Conservation (phyloP, 495 filamentous ascomycete genomes). For the Hypoxylon lenormandii region DNA sequence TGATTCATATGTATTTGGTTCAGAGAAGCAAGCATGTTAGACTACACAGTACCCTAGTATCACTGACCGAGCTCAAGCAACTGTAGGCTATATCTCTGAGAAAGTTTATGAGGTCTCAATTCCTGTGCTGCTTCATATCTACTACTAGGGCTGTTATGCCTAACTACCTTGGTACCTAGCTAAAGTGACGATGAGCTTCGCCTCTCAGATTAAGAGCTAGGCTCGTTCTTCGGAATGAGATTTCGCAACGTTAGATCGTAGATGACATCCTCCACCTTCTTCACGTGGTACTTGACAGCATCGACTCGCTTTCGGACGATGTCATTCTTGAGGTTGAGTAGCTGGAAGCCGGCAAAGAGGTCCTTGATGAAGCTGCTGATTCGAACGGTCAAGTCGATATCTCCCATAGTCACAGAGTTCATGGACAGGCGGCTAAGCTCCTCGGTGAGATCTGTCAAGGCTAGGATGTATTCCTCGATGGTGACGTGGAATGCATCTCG, state of each 20-base stretch:
- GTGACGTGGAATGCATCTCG: conserved; percentile 91
- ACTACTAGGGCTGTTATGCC: not conserved
- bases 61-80: too few species aligned
- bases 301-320: conserved; percentile 86
- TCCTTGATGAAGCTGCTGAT: conserved; percentile 96
- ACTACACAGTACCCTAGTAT: too few species aligned
- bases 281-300: conserved; percentile 95
- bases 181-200: not conserved
- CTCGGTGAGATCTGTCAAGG: conserved; percentile 85
- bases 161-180: not conserved
- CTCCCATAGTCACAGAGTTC: conserved; percentile 93
- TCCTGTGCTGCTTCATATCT: not conserved
- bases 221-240: conserved; percentile 68
- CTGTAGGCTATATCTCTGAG: not conserved
- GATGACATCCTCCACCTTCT: conserved; percentile 97
- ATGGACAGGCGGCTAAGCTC: conserved; percentile 92
- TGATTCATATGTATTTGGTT: too few species aligned
- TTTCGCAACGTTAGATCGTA: conserved; percentile 92
- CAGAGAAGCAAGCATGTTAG: too few species aligned
- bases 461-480: conserved; percentile 94
- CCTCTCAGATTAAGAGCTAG: conserved; percentile 15
- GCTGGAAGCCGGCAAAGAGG: conserved; percentile 92
- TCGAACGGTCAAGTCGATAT: conserved; percentile 82
- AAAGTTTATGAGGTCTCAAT: not conserved
- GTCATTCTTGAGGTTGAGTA: conserved; percentile 97